phyloP scores from a whole-genome alignment of 768 basidiomycete species.

The Phanerodontia chrysosporium region DNA sequence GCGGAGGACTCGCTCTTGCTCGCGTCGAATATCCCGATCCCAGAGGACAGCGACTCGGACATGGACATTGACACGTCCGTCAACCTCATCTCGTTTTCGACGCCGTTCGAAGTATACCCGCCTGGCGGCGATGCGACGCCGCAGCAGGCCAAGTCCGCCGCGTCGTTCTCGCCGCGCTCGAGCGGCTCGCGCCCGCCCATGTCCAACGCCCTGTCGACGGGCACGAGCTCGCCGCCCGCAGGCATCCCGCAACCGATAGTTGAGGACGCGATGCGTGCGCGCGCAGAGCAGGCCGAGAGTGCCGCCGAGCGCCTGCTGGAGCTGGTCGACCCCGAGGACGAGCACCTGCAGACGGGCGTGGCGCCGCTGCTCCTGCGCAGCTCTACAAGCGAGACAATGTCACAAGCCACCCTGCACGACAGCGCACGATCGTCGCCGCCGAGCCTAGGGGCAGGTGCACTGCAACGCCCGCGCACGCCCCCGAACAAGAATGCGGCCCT shows the following conservation, averaged over 20 bases:
- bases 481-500: constrained; percentile 55
- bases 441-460: neutral
- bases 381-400: constrained; percentile 6
- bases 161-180: constrained; percentile 54
- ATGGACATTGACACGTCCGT: constrained; percentile 38
- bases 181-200: constrained; percentile 36
- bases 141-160: constrained; percentile 28
- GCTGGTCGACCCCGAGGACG: constrained; percentile 77
- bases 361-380: constrained; percentile 36
- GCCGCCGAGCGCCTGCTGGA: constrained; percentile 87
- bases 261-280: constrained; percentile 81
- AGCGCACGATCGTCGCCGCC: neutral
- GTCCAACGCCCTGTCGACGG: constrained; percentile 61
- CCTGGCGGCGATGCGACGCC: constrained; percentile 23
- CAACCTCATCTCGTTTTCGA: constrained; percentile 70
- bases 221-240: constrained; percentile 31
- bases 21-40: constrained; percentile 71
- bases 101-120: constrained; percentile 52
- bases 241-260: constrained; percentile 50
- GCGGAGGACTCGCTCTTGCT: constrained; percentile 62
- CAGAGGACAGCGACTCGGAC: constrained; percentile 70
- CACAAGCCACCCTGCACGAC: constrained; percentile 27
- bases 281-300: constrained; percentile 91
- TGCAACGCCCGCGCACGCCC: constrained; percentile 46
- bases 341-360: constrained; percentile 27